Conservation (phyloP, 2,329 filamentous ascomycete species). For the Talaromyces sp. region DNA sequence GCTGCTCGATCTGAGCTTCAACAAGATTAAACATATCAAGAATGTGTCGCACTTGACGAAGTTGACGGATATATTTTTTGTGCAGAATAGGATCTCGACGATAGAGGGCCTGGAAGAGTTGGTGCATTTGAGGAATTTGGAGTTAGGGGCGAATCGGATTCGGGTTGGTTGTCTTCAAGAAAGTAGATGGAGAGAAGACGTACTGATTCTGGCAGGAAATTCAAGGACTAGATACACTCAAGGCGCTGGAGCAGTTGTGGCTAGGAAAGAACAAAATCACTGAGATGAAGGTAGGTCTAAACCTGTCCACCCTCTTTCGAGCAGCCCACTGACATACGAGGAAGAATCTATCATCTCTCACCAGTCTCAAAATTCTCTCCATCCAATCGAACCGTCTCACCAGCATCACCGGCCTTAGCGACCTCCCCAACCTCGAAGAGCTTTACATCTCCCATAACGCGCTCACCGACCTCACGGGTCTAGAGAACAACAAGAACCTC, state of each 20-base stretch:
- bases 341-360: constrained; percentile 65
- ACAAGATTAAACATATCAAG: constrained; percentile 99
- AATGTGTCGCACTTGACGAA: constrained; percentile 73
- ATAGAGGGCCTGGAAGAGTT: constrained; percentile 83
- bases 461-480: constrained; percentile 70
- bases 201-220: constrained; percentile 57
- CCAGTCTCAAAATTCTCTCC: constrained; percentile 80
- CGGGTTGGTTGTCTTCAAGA: constrained; percentile 43
- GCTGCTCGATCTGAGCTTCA: constrained; percentile 88
- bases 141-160: constrained; percentile 89
- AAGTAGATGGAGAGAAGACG: not conserved
- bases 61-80: constrained; percentile 81
- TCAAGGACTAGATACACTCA: constrained; percentile 73
- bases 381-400: constrained; percentile 94
- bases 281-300: constrained; percentile 60
- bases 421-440: constrained; percentile 76
- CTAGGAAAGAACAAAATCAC: constrained; percentile 96
- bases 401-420: constrained; percentile 70
- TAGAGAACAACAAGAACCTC: constrained; percentile 65
- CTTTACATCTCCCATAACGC: constrained; percentile 94
- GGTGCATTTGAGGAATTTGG: constrained; percentile 72
- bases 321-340: not conserved
- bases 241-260: constrained; percentile 84
- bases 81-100: constrained; percentile 86
- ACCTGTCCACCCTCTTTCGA: not conserved